These are phyloP conservation scores for Pachysandra terminalis DNA, from an alignment of 164 flowering plant species.

Conservation along the genomic window DNA sequence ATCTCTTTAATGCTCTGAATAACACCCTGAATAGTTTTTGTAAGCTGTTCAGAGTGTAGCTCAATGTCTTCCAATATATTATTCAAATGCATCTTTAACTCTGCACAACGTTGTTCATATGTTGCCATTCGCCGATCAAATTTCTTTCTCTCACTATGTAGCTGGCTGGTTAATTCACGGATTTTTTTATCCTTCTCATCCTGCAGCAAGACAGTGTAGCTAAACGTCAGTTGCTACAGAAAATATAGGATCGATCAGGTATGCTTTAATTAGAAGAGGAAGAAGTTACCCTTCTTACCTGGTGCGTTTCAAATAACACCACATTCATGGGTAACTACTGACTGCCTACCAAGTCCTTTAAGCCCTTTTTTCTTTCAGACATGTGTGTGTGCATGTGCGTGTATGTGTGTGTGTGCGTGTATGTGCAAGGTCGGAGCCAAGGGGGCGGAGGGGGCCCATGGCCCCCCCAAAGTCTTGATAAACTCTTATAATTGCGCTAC, in stretches of 20 bases:
- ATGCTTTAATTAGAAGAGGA: background rate
- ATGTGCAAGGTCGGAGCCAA: too few species aligned
- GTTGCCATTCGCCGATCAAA: slow-evolving; percentile 34
- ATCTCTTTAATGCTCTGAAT: slow-evolving; percentile 31
- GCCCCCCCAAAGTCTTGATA: too few species aligned
- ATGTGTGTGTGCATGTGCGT: too few species aligned
- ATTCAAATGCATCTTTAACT: slow-evolving; percentile 21
- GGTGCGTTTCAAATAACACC: background rate
- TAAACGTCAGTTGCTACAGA: background rate
- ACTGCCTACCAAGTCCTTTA: too few species aligned
- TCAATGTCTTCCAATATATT: slow-evolving; percentile 32
- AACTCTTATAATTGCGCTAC: too few species aligned
- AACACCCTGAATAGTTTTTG: slow-evolving; percentile 28
- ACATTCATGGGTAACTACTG: too few species aligned
- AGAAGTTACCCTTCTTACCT: background rate
- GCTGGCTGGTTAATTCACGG: slow-evolving; percentile 32
- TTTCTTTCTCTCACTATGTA: slow-evolving; percentile 35
- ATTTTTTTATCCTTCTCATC: slow-evolving; percentile 45
- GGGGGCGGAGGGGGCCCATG: too few species aligned
- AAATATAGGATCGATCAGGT: background rate
- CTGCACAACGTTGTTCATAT: slow-evolving; percentile 29
- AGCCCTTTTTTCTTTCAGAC: too few species aligned
- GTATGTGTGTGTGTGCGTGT: too few species aligned
- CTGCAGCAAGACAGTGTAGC: slow-evolving; percentile 21
- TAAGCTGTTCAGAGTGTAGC: slow-evolving; percentile 31